phyloP scores from a whole-genome alignment of 2,329 filamentous ascomycete species.

The Claviceps maximensis region DNA sequence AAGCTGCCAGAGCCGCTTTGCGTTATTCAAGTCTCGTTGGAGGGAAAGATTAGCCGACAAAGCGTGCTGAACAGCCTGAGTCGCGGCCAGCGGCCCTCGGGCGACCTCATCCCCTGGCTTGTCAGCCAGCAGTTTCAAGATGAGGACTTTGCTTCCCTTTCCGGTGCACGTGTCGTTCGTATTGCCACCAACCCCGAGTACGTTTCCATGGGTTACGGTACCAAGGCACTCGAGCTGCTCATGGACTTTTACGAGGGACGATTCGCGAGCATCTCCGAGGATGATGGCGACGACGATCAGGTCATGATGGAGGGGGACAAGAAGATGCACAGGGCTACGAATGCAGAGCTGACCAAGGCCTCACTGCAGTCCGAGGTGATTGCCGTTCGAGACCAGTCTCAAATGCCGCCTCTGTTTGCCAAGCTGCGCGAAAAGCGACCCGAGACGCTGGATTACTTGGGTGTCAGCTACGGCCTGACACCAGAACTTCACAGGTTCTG shows the following conservation, averaged over 20 bases:
- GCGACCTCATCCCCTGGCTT: constrained; percentile 93
- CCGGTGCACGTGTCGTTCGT: constrained; percentile 79
- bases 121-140: constrained; percentile 98
- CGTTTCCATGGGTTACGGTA: constrained; percentile 82
- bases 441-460: constrained; percentile 75
- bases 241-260: constrained; percentile 91
- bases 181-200: constrained; percentile 97
- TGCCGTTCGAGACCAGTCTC: constrained; percentile 74
- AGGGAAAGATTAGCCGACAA: constrained; percentile 87
- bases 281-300: constrained; percentile 40
- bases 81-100: constrained; percentile 75
- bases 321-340: constrained; percentile 65
- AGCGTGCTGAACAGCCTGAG: constrained; percentile 85
- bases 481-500: constrained; percentile 86
- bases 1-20: constrained; percentile 85
- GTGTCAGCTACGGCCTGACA: constrained; percentile 90
- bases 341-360: constrained; percentile 64
- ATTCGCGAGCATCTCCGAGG: constrained; percentile 72
- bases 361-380: constrained; percentile 77
- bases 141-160: constrained; percentile 86
- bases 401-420: constrained; percentile 87
- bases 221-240: constrained; percentile 74
- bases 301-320: constrained; percentile 38
- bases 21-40: constrained; percentile 85
- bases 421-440: constrained; percentile 75